These are phyloP conservation scores for Fraxinus americana DNA, from an alignment of 257 asterid species.

Conservation along the genomic window DNA sequence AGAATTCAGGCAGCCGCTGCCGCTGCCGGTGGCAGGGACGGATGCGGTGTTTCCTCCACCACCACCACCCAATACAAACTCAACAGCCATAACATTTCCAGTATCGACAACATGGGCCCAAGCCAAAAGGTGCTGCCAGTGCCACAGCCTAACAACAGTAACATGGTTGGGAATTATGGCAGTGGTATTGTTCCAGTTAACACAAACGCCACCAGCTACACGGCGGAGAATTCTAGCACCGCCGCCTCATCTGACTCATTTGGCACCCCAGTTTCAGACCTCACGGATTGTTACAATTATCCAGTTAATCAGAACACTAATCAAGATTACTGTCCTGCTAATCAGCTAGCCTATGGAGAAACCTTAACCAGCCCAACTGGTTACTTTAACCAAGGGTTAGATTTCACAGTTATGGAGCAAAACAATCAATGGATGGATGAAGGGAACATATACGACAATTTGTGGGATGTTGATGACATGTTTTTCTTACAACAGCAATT, in stretches of 20 bases:
- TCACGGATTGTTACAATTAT: conserved; percentile 51
- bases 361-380: conserved; percentile 40
- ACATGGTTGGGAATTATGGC: background rate
- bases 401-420: conserved; percentile 35
- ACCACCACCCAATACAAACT: conserved; percentile 6
- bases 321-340: too few relatives aligned
- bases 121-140: conserved; percentile 14
- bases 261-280: conserved; percentile 45
- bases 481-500: conserved; percentile 39
- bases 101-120: conserved; percentile 13
- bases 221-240: conserved; percentile 54
- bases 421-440: conserved; percentile 47
- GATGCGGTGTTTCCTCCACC: background rate
- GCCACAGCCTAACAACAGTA: conserved; percentile 1
- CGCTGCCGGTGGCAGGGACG: background rate
- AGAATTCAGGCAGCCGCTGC: conserved; percentile 66
- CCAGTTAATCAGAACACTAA: conserved; percentile 18
- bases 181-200: conserved; percentile 4
- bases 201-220: conserved; percentile 26
- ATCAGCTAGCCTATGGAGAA: conserved; percentile 31
- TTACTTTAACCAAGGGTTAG: conserved; percentile 38
- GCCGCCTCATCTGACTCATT: conserved; percentile 51
- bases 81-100: conserved; percentile 2
- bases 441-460: conserved; percentile 38
- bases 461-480: conserved; percentile 50